Conservation (phyloP, 2,329 filamentous ascomycete species). For the Xylaria sp. region DNA sequence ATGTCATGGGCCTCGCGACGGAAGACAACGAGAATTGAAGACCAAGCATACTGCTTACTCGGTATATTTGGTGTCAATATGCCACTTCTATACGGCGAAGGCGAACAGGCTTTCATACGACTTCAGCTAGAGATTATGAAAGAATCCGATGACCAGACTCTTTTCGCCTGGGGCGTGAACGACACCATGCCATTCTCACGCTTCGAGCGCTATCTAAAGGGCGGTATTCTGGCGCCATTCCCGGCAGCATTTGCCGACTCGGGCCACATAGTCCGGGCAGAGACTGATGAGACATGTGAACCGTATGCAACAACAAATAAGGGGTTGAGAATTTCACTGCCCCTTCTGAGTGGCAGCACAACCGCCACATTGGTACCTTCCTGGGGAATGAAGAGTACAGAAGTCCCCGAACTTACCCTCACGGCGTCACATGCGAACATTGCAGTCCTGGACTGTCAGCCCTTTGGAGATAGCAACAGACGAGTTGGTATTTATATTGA, state of each 20-base stretch:
- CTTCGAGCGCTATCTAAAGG: not conserved
- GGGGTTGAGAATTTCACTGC: conserved; percentile 4
- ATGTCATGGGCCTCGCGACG: conserved; percentile 11
- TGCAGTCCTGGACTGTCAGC: conserved; percentile 4
- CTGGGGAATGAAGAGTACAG: not conserved
- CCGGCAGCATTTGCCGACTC: not conserved
- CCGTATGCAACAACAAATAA: conserved; percentile 6
- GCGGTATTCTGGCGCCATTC: conserved; percentile 1
- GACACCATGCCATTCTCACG: not conserved
- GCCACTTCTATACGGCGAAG: conserved; percentile 5
- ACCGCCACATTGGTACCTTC: not conserved
- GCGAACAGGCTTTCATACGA: conserved; percentile 1
- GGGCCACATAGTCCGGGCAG: not conserved
- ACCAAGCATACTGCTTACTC: conserved; percentile 11
- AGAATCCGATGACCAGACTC: conserved; percentile 7
- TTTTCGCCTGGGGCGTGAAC: conserved; percentile 2
- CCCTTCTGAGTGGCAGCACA: not conserved
- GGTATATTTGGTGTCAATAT: conserved; percentile 9
- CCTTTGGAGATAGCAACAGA: not conserved
- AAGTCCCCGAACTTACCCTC: not conserved
- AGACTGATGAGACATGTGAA: not conserved
- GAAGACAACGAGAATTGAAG: conserved; percentile 5
- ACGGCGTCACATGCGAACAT: not conserved
- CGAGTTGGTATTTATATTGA: conserved; percentile 1
- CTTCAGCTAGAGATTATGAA: conserved; percentile 8